Evolutionary conservation across 805 yeast genomes (phyloP), one percentile per base, ranked within the genome.

Genomic region (Komagataella pseudopastoris): DNA sequence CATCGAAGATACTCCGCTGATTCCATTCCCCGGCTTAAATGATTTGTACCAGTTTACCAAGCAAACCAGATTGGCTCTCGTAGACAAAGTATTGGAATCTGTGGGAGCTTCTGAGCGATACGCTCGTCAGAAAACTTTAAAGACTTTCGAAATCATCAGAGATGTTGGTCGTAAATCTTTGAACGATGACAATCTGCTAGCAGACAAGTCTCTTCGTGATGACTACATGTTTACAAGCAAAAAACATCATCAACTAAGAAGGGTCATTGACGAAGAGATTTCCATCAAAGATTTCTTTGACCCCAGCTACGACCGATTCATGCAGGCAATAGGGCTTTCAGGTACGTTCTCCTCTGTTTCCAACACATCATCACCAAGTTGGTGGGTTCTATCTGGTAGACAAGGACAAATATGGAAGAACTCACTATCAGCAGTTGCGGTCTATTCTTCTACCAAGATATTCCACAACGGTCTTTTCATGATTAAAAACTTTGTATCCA

Each of bases 191-290:
- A 45, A 45, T 6, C 76, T 75, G 55, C 69, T 80, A 50, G 69
- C 77, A 23, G 83, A 81, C 50, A 77, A 81, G 50, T 74, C 73
- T 6, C 88, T 88, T 63, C 76, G 83, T 53, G 75, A 85, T 7
- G 81, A 80, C 24, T 75, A 85, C 45, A 93, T 93, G 98, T 91
- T 89, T 60, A 78, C 88, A 2, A 45, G 24, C 30, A 80, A 88
- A 57, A 74, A 75, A 52, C 77, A 74, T 45, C 96, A 93, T 59
- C 64, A 74, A 4, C 65, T 81, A 39, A 71, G 77, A 43, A 77
- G 83, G 55, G 72, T 76, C 45, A 70, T 90, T 23, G 72, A 77
- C 49, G 78, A 78, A 23, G 74, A 77, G 18, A 72, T 91, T 22
- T 78, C 83, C 10, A 45, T 86, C 4, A 51, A 71, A n/a, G 97